A percentile compares a stretch with the other conserved stretches of the same genome.
These are phyloP conservation scores for Eimeria praecox DNA, from an alignment of 169 alveolate genomes.

Conservation along the genomic window DNA sequence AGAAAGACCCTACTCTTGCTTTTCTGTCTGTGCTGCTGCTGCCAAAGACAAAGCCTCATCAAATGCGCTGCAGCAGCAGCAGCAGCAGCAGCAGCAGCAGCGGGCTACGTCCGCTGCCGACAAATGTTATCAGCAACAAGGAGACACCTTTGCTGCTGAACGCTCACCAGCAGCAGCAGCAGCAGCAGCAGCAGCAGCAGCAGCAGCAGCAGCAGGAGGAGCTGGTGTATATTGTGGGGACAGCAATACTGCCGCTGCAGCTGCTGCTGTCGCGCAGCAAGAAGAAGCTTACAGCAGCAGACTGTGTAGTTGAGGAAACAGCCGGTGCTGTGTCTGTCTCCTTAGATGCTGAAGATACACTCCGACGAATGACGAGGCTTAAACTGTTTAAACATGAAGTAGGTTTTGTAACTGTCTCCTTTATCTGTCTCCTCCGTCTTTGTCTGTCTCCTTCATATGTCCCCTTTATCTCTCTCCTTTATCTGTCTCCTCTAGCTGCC, in stretches of 20 bases:
- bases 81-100: constrained; percentile 37
- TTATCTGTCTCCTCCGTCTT: no score
- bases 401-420: no score
- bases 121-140: background rate
- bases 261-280: background rate
- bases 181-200: background rate
- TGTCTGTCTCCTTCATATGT: no score
- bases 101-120: background rate
- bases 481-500: no score
- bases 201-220: constrained; percentile 1
- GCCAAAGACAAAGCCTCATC: background rate
- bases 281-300: background rate
- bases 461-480: no score
- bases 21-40: constrained; percentile 38
- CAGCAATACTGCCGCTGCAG: background rate
- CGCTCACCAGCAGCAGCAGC: background rate
- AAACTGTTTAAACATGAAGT: no score
- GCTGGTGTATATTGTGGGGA: background rate
- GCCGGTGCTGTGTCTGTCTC: background rate
- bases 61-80: background rate
- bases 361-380: no score
- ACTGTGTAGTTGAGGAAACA: background rate
- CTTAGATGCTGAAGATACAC: no score
- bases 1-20: background rate
- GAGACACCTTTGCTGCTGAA: background rate